These are phyloP conservation scores for Roridomyces roridus DNA, from an alignment of 768 basidiomycete genomes.

Conservation along the genomic window DNA sequence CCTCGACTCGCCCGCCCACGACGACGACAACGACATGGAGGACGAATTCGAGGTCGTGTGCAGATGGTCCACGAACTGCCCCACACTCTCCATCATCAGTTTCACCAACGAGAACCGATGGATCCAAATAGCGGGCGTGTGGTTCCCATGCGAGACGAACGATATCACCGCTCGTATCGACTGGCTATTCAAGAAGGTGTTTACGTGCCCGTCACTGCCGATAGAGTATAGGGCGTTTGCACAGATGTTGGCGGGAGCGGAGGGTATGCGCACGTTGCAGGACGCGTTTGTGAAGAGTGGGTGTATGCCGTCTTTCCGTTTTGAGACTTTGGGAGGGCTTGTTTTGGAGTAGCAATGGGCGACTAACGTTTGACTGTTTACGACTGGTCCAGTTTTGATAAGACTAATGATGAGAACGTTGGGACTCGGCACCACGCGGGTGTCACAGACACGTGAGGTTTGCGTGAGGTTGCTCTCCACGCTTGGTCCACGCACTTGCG, in stretches of 20 bases:
- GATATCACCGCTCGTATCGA: no score
- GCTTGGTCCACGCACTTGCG: no score
- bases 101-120: constrained; percentile 1
- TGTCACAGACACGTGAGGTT: no score
- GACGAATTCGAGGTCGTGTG: background rate
- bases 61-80: background rate
- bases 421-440: no score
- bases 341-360: no score
- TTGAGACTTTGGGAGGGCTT: no score
- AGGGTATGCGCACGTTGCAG: background rate
- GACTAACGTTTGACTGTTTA: no score
- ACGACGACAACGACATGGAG: background rate
- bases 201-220: background rate
- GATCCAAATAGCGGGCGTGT: background rate
- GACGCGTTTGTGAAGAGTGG: background rate
- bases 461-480: no score
- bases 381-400: no score
- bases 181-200: background rate
- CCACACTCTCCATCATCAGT: background rate
- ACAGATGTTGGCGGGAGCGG: background rate
- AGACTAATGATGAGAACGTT: no score
- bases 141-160: background rate
- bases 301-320: background rate
- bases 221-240: background rate
- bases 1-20: background rate